Base-by-base conservation (phyloP, 2,329 filamentous ascomycete species). In the Niveomyces coronatus region DNA sequence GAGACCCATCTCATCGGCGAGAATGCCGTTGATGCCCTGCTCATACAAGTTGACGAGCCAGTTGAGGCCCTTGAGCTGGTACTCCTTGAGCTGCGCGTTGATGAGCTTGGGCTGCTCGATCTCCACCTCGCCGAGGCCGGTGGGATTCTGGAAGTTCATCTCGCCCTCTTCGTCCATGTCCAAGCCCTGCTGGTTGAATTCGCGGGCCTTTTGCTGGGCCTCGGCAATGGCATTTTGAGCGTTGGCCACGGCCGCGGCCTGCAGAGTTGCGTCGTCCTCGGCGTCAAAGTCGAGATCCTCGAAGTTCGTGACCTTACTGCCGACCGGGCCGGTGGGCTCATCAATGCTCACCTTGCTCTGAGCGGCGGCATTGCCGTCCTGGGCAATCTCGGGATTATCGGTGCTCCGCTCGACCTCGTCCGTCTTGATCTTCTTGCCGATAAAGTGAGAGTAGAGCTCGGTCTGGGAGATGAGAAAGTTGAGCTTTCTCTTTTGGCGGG, bases 391-490 rank as follows among this genome's bases (percentile, higher is more conserved):
- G 7, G 78, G 78, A 53, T 88, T 86, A 52, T 91, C 85, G 16
- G 86, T 91, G 34, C 85, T 89, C 43, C 82, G 74, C 63, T 98
- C 88, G 33, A 94, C 86, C 55, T 96, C 88, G 49, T 91, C 83
- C 2, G 89, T 96, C 66, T 94, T 94, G 63, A 96, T 94, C 70
- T 98, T 98, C 67, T 94, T 94, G 58, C 91, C 89, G 52, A 98
- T 95, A 62, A 98, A 98, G 70, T 98, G 91, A 29, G 89, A 96
- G 68, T 98, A 98, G 35, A 98, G 73, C 58, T 98, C 91, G 1
- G 91, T 98, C 64, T 98, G 91, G 1, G 89, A 95, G 60, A 98
- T 98, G 46, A 98, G 74, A 72, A 98, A 98, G 64, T 98, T 96
- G 58, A 98, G 84, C 68, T 98, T 98, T 53, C 91, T 80, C 75